Conservation (phyloP, 441 rosid genomes). For the Biscutella laevigata region DNA sequence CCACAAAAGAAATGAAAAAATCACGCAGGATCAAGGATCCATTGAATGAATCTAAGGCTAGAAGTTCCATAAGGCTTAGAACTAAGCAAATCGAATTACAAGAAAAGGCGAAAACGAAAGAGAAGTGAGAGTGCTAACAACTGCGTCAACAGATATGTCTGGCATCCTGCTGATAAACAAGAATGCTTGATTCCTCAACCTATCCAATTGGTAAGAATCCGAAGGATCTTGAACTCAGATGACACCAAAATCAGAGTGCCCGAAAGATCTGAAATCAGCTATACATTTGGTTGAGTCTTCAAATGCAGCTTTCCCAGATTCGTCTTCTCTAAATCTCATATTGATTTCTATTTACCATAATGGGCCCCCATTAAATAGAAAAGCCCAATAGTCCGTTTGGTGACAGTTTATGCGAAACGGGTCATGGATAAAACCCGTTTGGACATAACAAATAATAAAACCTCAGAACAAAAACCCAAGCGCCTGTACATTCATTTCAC, state of each 20-base stretch:
- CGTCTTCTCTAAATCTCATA: constrained; percentile 10
- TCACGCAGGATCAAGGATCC: constrained; percentile 6
- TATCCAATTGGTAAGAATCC: not conserved
- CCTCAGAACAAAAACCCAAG: not conserved
- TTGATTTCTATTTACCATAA: too few relatives aligned
- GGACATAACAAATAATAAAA: constrained; percentile 1
- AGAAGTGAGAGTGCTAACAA: constrained; percentile 7
- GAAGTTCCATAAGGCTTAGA: not conserved
- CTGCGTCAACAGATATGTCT: constrained; percentile 16
- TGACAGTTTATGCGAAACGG: not conserved
- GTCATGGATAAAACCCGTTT: constrained; percentile 4
- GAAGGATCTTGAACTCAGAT: not conserved
- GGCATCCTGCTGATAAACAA: constrained; percentile 13
- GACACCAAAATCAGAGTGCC: not conserved
- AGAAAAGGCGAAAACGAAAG: too few relatives aligned
- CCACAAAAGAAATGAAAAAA: not conserved
- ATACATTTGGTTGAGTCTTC: not conserved
- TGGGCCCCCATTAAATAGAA: not conserved
- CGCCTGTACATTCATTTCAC: not conserved
- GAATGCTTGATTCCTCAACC: constrained; percentile 5
- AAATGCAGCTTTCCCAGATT: constrained; percentile 19
- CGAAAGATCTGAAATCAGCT: constrained; percentile 9
- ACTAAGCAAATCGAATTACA: too few relatives aligned
- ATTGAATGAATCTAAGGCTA: not conserved
- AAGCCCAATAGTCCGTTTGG: constrained; percentile 2